Evolutionary conservation across 2,329 filamentous ascomycete genomes (phyloP), one percentile per base, ranked within the genome.

Genomic region (Neofusicoccum ribis): DNA sequence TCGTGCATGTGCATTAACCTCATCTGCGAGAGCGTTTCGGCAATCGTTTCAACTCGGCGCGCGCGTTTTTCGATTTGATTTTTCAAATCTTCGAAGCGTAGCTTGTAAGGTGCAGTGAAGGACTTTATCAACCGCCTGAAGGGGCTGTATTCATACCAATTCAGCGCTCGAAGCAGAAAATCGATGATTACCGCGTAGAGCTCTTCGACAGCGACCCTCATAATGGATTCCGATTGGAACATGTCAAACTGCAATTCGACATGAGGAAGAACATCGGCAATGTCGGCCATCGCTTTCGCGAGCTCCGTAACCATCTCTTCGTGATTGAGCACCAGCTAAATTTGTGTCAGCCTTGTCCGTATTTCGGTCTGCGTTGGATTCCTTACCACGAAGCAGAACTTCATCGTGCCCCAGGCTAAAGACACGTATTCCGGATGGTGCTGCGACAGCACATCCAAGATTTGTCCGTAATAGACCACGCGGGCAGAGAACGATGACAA

Each of bases 351-450:
- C 23, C 0, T 23, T 23, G 23, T 3, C 23, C 23, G 23, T 14
- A 15, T 3, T 11, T 5, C 1, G 14, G 20, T 52, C 17, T 36
- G 50, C 20, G 0, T 52, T 12, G 17, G 23, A 2, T 27, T 47
- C 59, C 68, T 67, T 64, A 70, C 69, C 49, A 64, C 44, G 63
- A 72, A 71, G 17, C 73, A 36, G 23, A 74, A 65, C 61, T 73
- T 75, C 47, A 75, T 68, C 1, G 72, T 66, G 2, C 72, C 73
- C 72, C 72, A 76, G 0, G 67, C 72, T n/a, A 76, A 59, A 3
- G 72, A 67, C 3, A 70, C 69, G 46, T 74, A 76, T 60, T 76
- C 72, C 7, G 73, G 72, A 66, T 74, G 72, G 46, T 73, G 71
- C 64, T 75, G 72, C 3, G 66, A 66, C 36, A 74, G n/a, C 3